Percentiles rank a stretch among this genome's conserved stretches.
phyloP scores from a whole-genome alignment of 768 basidiomycete species.

The Calvatia gigantea region DNA sequence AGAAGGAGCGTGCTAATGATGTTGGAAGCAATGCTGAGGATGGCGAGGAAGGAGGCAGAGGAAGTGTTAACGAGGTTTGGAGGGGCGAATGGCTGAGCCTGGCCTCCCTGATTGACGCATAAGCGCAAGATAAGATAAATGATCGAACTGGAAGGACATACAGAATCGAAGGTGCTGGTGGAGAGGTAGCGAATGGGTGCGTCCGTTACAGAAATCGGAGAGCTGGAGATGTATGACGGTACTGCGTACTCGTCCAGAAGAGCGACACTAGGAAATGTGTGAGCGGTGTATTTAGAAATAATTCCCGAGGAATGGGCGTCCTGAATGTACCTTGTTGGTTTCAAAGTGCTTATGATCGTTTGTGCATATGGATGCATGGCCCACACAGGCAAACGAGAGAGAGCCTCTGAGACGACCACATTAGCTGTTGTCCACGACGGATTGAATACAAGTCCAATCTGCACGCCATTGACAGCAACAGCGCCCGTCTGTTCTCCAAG shows the following conservation, averaged over 20 bases:
- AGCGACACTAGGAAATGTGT: slow-evolving; percentile 32
- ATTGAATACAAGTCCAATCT: slow-evolving; percentile 47
- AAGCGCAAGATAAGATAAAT: slow-evolving; percentile 13
- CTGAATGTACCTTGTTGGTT: slow-evolving; percentile 50
- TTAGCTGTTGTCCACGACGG: slow-evolving; percentile 45
- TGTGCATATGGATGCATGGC: slow-evolving; percentile 48
- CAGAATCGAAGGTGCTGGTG: slow-evolving; percentile 20
- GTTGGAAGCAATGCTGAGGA: slow-evolving; percentile 21
- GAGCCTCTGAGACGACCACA: slow-evolving; percentile 51
- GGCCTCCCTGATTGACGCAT: slow-evolving; percentile 24
- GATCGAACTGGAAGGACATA: slow-evolving; percentile 14
- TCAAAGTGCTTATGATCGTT: slow-evolving; percentile 35
- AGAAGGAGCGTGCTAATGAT: slow-evolving; percentile 35
- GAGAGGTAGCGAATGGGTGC: slow-evolving; percentile 55
- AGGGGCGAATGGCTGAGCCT: slow-evolving; percentile 39
- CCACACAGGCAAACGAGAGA: slow-evolving; percentile 44
- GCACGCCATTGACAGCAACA: slow-evolving; percentile 40
- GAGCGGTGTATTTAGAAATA: not conserved
- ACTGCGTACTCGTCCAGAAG: slow-evolving; percentile 52
- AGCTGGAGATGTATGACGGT: slow-evolving; percentile 41
- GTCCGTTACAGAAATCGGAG: slow-evolving; percentile 31
- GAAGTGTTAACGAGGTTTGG: slow-evolving; percentile 57
- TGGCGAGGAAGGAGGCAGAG: slow-evolving; percentile 49
- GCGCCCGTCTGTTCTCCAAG: slow-evolving; percentile 51
- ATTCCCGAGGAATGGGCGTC: not conserved